Conservation (phyloP, 2,329 filamentous ascomycete species). For the Penicillium psychrosexuale region DNA sequence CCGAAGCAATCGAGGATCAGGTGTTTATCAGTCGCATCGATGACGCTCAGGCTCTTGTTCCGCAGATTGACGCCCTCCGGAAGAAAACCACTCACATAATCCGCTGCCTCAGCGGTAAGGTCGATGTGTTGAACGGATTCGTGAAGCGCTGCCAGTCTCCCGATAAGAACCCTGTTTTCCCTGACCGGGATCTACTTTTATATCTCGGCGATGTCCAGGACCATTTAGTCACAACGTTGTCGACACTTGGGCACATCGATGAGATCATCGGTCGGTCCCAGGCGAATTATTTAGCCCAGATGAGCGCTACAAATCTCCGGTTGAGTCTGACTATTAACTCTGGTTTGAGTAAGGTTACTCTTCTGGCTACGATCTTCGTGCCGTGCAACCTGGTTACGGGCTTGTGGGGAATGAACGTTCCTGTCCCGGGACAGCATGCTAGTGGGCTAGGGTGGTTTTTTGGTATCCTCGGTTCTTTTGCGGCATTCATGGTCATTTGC, state of each 20-base stretch:
- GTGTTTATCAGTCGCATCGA: conserved; percentile 88
- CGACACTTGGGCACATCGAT: conserved; percentile 87
- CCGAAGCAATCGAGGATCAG: conserved; percentile 89
- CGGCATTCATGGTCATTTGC: conserved; percentile 36
- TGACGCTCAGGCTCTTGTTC: conserved; percentile 79
- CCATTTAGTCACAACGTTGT: conserved; percentile 97
- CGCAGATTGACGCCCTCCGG: conserved; percentile 79
- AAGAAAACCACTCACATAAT: conserved; percentile 91
- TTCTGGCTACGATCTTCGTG: conserved; percentile 87
- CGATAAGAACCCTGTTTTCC: conserved; percentile 87
- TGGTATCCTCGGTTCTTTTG: conserved; percentile 46
- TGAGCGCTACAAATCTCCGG: conserved; percentile 84
- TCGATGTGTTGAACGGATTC: conserved; percentile 92
- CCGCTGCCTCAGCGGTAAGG: conserved; percentile 87
- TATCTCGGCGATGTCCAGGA: conserved; percentile 98
- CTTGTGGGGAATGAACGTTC: conserved; percentile 51
- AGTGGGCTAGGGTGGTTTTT: conserved; percentile 45
- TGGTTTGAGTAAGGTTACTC: conserved; percentile 87
- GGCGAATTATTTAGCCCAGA: conserved; percentile 90
- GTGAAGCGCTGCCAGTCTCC: conserved; percentile 83
- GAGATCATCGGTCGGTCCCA: conserved; percentile 92
- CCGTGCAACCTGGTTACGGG: conserved; percentile 83
- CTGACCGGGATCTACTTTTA: conserved; percentile 88
- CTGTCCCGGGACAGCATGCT: conserved; percentile 41
- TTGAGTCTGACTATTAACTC: conserved; percentile 82